Evolutionary conservation across 2,329 filamentous ascomycete genomes (phyloP), one percentile per base, ranked within the genome.

Genomic region (Pseudonectria buxi): DNA sequence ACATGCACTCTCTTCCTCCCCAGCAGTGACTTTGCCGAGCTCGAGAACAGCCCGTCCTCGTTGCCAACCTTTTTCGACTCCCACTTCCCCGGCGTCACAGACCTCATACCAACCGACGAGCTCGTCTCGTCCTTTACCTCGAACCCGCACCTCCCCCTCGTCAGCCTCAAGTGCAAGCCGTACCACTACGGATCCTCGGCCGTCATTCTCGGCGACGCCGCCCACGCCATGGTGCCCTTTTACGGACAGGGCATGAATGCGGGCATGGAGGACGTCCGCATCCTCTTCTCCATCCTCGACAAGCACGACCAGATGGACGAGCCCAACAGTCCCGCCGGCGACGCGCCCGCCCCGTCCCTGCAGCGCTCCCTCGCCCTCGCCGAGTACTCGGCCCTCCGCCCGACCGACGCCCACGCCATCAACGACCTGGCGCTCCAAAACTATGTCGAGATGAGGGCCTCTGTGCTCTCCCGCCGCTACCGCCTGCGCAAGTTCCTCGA

Each of bases 201-300:
- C 24, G 87, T 94, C 40, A 86, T 98, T 32, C 58, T 98, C 25
- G 92, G 92, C 39, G 92, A 98, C 57, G 88, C 92, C 7, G 89
- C 92, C 0, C 92, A 98, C 58, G 92, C 94, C 38, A 95, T 98
- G 81, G 88, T 98, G 0, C 92, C 92, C 0, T 98, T 98, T 62
- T 98, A 96, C 59, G 92, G 92, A 0, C 92, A 98, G 60, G 92
- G 92, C 26, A 94, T 98, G 81, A 98, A 98, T 55, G 85, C 92
- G 0, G 92, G 92, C 1, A 76, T 98, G 28, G 92, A 98, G 64
- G 90, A 95, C 52, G 88, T 98, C 10, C 80, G 84, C 7, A 80
- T 94, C 5, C 74, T 98, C 1, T 98, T 95, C 61, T 77, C 81
- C 1, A 71, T 83, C 28, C 69, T 96, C 2, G 89, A 95, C 61